Evolutionary conservation across 1,284 basidiomycete genomes (phyloP).

Genomic region (Xerocomus cyaneibrunnescens): DNA sequence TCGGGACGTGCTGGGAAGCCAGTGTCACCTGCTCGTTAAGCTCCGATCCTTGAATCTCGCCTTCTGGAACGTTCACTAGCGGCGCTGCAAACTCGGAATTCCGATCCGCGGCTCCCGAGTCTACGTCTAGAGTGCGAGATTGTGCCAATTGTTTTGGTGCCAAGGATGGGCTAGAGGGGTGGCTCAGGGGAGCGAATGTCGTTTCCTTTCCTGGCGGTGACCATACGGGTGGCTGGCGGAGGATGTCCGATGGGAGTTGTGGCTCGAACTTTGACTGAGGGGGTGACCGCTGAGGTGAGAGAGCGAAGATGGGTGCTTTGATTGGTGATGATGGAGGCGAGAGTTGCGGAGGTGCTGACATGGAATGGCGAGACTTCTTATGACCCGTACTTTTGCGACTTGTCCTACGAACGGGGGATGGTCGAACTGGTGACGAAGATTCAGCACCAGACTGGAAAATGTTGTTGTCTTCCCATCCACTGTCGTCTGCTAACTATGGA

Average conservation of each 20-base stretch:
- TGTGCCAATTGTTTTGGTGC: conserved; percentile 11
- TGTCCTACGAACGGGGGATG: conserved; percentile 54
- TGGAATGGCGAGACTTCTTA: conserved; percentile 61
- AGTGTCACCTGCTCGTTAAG: conserved; percentile 25
- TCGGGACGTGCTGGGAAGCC: conserved; percentile 40
- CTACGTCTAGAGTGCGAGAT: conserved; percentile 7
- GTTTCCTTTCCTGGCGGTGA: conserved; percentile 15
- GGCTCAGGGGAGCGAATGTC: conserved; percentile 18
- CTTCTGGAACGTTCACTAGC: conserved; percentile 21
- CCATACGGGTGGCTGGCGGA: conserved; percentile 21
- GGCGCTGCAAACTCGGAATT: conserved; percentile 22
- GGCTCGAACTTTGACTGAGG: conserved; percentile 60
- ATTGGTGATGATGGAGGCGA: conserved; percentile 42
- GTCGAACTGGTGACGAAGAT: conserved; percentile 68
- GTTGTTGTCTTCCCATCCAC: conserved; percentile 85
- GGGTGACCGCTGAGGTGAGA: conserved; percentile 26
- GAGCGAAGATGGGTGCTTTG: conserved; percentile 19
- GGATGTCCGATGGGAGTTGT: conserved; percentile 43
- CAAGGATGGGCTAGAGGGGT: conserved; percentile 12
- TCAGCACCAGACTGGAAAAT: conserved; percentile 82
- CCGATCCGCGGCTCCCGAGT: conserved; percentile 13
- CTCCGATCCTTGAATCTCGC: conserved; percentile 7
- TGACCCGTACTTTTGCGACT: conserved; percentile 48
- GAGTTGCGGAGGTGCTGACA: conserved; percentile 69
- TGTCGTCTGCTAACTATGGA: conserved; percentile 50